A percentile compares a stretch with the other conserved stretches of the same genome.
These are phyloP conservation scores for Rhizopogon rudus DNA, from an alignment of 768 basidiomycete genomes.

Conservation along the genomic window DNA sequence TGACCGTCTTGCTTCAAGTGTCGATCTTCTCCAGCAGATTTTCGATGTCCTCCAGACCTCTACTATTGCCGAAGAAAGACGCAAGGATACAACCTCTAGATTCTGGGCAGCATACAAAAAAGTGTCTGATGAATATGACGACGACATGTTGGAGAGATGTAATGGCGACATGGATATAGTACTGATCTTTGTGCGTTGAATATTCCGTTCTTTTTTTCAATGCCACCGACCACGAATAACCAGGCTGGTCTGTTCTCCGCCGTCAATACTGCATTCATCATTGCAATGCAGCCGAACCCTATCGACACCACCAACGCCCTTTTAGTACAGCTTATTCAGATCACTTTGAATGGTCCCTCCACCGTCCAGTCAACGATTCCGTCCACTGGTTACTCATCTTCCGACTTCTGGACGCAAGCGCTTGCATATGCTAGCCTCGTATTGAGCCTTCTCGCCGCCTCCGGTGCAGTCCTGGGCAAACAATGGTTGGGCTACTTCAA, in stretches of 20 bases:
- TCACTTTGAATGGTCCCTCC: too few species aligned
- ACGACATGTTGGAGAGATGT: not conserved
- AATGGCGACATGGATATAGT: constrained; percentile 3
- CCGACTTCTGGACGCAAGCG: constrained; percentile 6
- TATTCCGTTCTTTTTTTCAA: too few species aligned
- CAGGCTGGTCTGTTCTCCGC: constrained; percentile 2
- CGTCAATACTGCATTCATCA: not conserved
- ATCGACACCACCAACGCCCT: not conserved
- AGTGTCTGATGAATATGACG: constrained; percentile 1
- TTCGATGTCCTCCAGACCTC: too few species aligned
- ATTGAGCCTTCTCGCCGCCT: constrained; percentile 7
- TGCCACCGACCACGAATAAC: not conserved
- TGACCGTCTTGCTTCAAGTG: too few species aligned
- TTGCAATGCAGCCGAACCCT: not conserved
- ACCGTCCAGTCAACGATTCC: too few species aligned
- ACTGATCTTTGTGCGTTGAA: not conserved
- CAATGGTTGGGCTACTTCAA: constrained; percentile 4
- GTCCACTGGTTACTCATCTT: too few species aligned
- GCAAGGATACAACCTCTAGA: too few species aligned
- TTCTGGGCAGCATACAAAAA: not conserved
- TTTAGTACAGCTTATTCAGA: too few species aligned
- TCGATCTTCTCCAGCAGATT: too few species aligned
- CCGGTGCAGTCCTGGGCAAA: constrained; percentile 4
- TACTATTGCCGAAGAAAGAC: too few species aligned
- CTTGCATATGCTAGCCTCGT: constrained; percentile 5